Conservation (phyloP, 2,329 filamentous ascomycete species). For the Tolypocladium inflatum region DNA sequence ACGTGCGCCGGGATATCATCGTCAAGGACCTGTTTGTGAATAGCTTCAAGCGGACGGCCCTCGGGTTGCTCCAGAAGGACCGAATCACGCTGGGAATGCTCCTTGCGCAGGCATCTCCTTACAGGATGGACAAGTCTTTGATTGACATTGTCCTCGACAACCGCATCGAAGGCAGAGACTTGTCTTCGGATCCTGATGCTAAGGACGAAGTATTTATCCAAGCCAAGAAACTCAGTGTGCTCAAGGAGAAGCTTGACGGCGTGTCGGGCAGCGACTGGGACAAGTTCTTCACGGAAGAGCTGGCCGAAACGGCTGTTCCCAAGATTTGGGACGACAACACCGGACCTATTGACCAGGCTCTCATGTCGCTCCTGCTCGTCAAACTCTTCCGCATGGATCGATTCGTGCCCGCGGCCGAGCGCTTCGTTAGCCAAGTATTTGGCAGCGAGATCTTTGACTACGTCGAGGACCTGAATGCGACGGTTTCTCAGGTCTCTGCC, state of each 20-base stretch:
- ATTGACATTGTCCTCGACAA: conserved; percentile 82
- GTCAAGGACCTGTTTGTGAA: conserved; percentile 86
- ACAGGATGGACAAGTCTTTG: conserved; percentile 83
- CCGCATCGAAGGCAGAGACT: conserved; percentile 63
- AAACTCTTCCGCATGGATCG: conserved; percentile 94
- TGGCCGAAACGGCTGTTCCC: conserved; percentile 78
- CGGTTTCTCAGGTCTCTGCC: conserved; percentile 74
- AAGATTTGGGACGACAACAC: conserved; percentile 57
- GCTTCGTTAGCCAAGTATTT: conserved; percentile 82
- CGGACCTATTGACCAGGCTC: conserved; percentile 61
- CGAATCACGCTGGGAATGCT: conserved; percentile 91
- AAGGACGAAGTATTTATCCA: conserved; percentile 60
- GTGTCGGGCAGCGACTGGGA: conserved; percentile 62
- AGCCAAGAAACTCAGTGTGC: conserved; percentile 57
- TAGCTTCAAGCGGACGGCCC: conserved; percentile 85
- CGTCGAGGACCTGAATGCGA: conserved; percentile 75
- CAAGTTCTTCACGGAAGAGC: conserved; percentile 73
- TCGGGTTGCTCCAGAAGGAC: conserved; percentile 88
- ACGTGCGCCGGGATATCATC: conserved; percentile 77
- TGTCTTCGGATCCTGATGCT: conserved; percentile 58
- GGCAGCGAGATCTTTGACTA: conserved; percentile 74
- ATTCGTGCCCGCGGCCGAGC: conserved; percentile 85
- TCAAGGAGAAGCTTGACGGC: conserved; percentile 63
- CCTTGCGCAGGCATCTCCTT: conserved; percentile 90
- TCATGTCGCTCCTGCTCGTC: conserved; percentile 78